Percentiles rank a stretch among this genome's conserved stretches.
Conservation (phyloP, 2,329 filamentous ascomycete genomes). For the Paramyrothecium sp. region DNA sequence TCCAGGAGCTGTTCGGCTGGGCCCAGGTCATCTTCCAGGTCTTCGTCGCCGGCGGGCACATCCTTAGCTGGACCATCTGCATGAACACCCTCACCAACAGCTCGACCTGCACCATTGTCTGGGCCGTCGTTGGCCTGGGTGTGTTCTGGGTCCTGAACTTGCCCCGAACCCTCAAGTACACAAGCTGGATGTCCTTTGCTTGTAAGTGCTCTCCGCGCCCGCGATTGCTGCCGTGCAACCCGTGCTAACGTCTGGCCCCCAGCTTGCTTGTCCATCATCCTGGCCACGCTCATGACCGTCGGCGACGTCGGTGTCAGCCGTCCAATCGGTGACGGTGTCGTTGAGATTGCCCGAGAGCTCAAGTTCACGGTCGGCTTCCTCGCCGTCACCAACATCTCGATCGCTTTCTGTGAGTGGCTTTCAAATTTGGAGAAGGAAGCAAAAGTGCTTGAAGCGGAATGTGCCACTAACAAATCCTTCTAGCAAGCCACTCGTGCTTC, state of each 20-base stretch:
- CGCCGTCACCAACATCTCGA: conserved; percentile 62
- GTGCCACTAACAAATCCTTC: background rate
- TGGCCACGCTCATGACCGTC: conserved; percentile 63
- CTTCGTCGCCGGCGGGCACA: conserved; percentile 67
- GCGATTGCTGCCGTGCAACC: background rate
- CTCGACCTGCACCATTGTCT: conserved; percentile 62
- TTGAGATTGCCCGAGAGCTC: conserved; percentile 34
- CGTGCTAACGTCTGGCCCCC: background rate
- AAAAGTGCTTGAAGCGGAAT: no score
- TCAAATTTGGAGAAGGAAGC: no score
- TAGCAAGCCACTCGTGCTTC: conserved; percentile 62
- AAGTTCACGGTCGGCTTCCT: conserved; percentile 53
- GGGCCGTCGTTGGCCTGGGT: conserved; percentile 56
- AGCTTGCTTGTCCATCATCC: conserved; percentile 59
- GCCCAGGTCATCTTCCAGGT: conserved; percentile 61
- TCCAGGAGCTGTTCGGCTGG: conserved; percentile 58
- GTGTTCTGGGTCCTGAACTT: conserved; percentile 59
- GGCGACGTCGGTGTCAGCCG: conserved; percentile 54
- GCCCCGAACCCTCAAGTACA: conserved; percentile 61
- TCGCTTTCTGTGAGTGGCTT: conserved; percentile 52
- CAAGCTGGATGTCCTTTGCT: conserved; percentile 60
- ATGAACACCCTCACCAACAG: conserved; percentile 62
- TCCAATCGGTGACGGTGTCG: conserved; percentile 30
- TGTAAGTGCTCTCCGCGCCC: conserved; percentile 28
- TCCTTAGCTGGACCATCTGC: conserved; percentile 67